Evolutionary conservation across 495 filamentous ascomycete species (phyloP).

Genomic region (Aspergillus bridgeri): DNA sequence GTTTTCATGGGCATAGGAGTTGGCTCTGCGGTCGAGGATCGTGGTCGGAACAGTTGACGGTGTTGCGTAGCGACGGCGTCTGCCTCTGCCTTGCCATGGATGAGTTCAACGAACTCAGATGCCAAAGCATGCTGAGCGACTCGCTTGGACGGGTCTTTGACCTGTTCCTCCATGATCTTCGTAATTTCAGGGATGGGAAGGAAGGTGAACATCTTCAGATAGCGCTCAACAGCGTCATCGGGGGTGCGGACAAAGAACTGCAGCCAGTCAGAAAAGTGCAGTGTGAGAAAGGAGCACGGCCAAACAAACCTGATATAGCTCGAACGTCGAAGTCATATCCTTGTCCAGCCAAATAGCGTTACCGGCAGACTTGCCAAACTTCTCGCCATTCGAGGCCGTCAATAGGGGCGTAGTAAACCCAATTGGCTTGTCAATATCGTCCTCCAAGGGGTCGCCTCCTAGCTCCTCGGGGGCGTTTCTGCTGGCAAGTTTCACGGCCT

Average conservation of each 20-base stretch:
- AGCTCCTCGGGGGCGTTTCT: constrained; percentile 42
- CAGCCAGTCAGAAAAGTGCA: constrained; percentile 14
- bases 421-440: constrained; percentile 53
- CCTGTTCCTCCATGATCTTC: constrained; percentile 62
- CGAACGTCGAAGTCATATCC: constrained; percentile 73
- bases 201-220: constrained; percentile 91
- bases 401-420: constrained; percentile 89
- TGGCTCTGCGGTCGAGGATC: constrained; percentile 37
- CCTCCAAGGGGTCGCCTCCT: constrained; percentile 24
- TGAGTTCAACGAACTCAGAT: constrained; percentile 69
- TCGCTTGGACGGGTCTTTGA: constrained; percentile 60
- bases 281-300: background rate
- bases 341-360: constrained; percentile 93
- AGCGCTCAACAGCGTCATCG: constrained; percentile 72
- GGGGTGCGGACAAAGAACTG: constrained; percentile 84
- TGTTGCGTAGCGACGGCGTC: constrained; percentile 55
- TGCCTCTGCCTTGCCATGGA: constrained; percentile 66
- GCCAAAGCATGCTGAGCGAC: constrained; percentile 80
- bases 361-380: constrained; percentile 93
- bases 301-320: constrained; percentile 72
- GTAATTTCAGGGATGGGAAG: constrained; percentile 64
- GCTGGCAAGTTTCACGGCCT: constrained; percentile 69
- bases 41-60: constrained; percentile 50
- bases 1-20: constrained; percentile 35
- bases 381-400: constrained; percentile 77